Conservation (phyloP, 768 basidiomycete species). For the Astraeus odoratus region DNA sequence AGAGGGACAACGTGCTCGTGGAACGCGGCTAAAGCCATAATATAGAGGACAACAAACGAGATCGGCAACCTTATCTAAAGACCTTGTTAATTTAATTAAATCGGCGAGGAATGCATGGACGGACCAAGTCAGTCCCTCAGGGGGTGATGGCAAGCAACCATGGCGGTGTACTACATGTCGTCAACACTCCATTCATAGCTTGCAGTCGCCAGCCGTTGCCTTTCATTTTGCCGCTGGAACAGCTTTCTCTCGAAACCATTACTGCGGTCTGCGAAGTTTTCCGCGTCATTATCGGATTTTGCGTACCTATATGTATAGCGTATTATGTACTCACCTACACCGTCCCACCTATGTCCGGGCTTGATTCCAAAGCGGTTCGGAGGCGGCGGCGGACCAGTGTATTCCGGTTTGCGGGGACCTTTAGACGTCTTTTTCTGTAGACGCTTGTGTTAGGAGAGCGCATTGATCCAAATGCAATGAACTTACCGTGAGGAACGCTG, state of each 20-base stretch:
- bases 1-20: neutral
- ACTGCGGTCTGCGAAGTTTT: constrained; percentile 56
- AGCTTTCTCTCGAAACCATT: constrained; percentile 93
- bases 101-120: neutral
- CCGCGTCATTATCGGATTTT: constrained; percentile 1
- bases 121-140: neutral
- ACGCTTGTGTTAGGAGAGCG: constrained; percentile 4
- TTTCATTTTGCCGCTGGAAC: constrained; percentile 79
- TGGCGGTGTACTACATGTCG: constrained; percentile 61
- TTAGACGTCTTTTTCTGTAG: constrained; percentile 66
- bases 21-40: neutral
- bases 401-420: constrained; percentile 77
- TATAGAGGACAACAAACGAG: neutral
- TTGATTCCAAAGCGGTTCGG: constrained; percentile 95
- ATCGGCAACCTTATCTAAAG: constrained; percentile 2
- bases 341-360: constrained; percentile 98
- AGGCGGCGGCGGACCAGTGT: constrained; percentile 79
- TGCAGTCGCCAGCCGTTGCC: constrained; percentile 60
- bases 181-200: constrained; percentile 85
- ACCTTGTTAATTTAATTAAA: neutral
- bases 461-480: neutral
- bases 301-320: neutral
- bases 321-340: constrained; percentile 68
- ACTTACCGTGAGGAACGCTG: constrained; percentile 82
- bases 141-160: neutral